Evolutionary conservation across 2,329 filamentous ascomycete species (phyloP), one percentile per base, ranked within the genome.

Genomic region (Alternaria ventricosa): DNA sequence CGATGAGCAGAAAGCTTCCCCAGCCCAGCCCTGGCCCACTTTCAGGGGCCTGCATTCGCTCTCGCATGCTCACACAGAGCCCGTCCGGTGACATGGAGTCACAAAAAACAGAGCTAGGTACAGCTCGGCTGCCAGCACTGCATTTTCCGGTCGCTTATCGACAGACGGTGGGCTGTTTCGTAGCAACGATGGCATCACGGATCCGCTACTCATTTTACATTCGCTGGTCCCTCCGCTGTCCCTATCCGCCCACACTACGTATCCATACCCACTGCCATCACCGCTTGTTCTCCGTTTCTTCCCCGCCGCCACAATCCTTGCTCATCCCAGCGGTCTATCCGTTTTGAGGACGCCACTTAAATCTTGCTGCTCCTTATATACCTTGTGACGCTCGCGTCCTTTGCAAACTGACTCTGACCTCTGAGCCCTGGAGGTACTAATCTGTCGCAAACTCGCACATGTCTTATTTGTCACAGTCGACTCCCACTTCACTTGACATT

Each of bases 301-400:
- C 76, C 75, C 76, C 78, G 75, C 76, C 69, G 70, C 73, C 62
- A 70, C 65, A 55, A 79, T 77, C 77, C 78, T 76, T 79, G 76
- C 70, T 70, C 62, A 50, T 67, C 67, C 69, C 67, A 77, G 71
- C 71, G 69, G 70, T 54, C 74, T 71, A 76, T 75, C 76, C 75
- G 72, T 74, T 74, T 73, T 69, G 70, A 78, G 71, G 68, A 72
- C 77, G 76, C 78, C 78, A 79, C 78, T 75, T 69, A 77, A 78
- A 79, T 79, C 76, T 78, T 77, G 73, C 75, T 71, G 68, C 69
- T 72, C 66, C 70, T 70, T 78, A 77, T 79, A 78, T 79, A 78
- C 73, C 72, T 71, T 73, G 69, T 74, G 72, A 78, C 75, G 71
- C 75, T 75, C 74, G 72, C 73, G 66, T 71, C 70, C 65, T 72